These are phyloP conservation scores for Pseudogymnoascus sp. DNA, from an alignment of 2,329 filamentous ascomycete genomes.

Conservation along the genomic window DNA sequence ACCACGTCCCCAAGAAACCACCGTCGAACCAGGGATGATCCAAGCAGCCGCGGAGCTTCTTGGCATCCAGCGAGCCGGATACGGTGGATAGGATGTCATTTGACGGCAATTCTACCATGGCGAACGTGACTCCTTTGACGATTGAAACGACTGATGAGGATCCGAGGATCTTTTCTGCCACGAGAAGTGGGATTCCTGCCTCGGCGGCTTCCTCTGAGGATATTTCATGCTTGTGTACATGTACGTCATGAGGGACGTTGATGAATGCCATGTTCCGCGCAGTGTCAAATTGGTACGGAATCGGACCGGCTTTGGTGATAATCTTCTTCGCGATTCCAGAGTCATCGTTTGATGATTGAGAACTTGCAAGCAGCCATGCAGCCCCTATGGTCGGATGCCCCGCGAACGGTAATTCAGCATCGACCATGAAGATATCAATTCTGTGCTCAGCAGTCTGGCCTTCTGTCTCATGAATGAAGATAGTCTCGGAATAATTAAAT, in stretches of 20 bases:
- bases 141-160: slow-evolving; percentile 47
- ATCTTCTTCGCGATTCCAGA: slow-evolving; percentile 30
- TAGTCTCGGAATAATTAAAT: slow-evolving; percentile 57
- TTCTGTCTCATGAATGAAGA: slow-evolving; percentile 44
- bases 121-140: slow-evolving; percentile 66
- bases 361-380: slow-evolving; percentile 39
- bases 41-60: slow-evolving; percentile 29
- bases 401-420: slow-evolving; percentile 50
- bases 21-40: not conserved
- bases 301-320: slow-evolving; percentile 48
- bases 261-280: slow-evolving; percentile 47
- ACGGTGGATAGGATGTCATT: slow-evolving; percentile 38
- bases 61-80: slow-evolving; percentile 35
- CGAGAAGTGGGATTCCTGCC: slow-evolving; percentile 6
- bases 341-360: slow-evolving; percentile 19
- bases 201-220: slow-evolving; percentile 26
- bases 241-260: slow-evolving; percentile 58
- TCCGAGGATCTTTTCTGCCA: slow-evolving; percentile 31
- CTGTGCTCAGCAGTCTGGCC: slow-evolving; percentile 31
- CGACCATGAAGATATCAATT: slow-evolving; percentile 52
- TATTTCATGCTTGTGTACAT: slow-evolving; percentile 43
- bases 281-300: slow-evolving; percentile 33
- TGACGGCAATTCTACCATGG: slow-evolving; percentile 53
- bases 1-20: not conserved
- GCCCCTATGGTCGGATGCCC: slow-evolving; percentile 55